Evolutionary conservation across 2,329 filamentous ascomycete species (phyloP), one percentile per base, ranked within the genome.

Genomic region (Talaromyces islandicus): DNA sequence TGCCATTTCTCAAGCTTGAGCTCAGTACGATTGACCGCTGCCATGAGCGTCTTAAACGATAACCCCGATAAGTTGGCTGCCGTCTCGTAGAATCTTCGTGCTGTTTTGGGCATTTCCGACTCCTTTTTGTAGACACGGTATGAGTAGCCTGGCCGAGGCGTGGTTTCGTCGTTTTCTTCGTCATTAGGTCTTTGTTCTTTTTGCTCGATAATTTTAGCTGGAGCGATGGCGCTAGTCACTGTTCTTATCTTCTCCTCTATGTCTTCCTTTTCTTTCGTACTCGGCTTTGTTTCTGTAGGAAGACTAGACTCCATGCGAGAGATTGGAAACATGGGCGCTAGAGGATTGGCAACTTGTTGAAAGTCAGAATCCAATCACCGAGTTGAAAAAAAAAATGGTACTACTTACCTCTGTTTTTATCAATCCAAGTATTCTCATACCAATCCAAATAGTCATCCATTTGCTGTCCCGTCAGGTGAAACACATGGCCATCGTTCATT

Each of bases 401-500:
- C 3, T 24, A 46, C 65, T 17, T 58, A 73, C 72, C 62, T 66
- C 66, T 71, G 35, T 56, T 69, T 50, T 56, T 59, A 56, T 76
- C 72, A 38, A 78, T 65, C 79, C 86, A 90, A 51, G 81, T 88
- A 60, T 81, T 80, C 69, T 90, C 86, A 70, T 89, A 92, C 86
- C 89, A 94, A 72, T 91, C 85, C 73, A 95, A 80, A 68, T 92
- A 93, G 61, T 88, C 83, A 67, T 92, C 89, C 41, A 93, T 76
- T 63, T 88, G 81, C 24, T 80, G 75, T 5, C 80, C 75, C 2
- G 76, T 79, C 84, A 92, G 87, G 1, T 76, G 71, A 46, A 87
- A 80, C 9, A 90, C 81, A 65, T 91, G 83, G 4, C 77, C 75
- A 59, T 89, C 86, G 6, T 79, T 82, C 24, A 88, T 71, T n/a